Evolutionary conservation across 192 early-diverging fungal species (phyloP).

Genomic region (Backusella sp.): DNA sequence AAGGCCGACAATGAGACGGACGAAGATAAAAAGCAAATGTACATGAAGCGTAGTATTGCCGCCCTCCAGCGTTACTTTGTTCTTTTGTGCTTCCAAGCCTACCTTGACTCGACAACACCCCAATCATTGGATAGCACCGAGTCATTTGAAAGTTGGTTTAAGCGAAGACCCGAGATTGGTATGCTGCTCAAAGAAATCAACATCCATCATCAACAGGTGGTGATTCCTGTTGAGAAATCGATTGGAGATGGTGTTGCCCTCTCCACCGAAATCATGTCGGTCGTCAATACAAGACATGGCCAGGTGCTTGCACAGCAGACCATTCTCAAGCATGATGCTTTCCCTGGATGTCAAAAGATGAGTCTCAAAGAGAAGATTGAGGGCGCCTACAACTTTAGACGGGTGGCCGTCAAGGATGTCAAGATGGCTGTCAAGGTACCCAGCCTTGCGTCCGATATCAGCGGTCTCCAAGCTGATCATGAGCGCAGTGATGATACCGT

Average conservation of each 20-base stretch:
- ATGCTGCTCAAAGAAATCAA: conserved; percentile 49
- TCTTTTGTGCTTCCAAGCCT: conserved; percentile 58
- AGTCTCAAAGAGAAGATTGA: conserved; percentile 58
- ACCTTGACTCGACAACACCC: conserved; percentile 40
- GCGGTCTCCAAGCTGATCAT: conserved; percentile 27
- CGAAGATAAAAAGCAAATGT: neutral
- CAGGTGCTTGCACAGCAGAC: conserved; percentile 55
- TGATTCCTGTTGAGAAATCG: conserved; percentile 45
- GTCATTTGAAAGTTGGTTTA: conserved; percentile 56
- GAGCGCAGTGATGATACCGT: conserved; percentile 13
- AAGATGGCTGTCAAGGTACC: conserved; percentile 21
- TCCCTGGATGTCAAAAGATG: conserved; percentile 65
- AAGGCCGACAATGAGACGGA: conserved; percentile 35
- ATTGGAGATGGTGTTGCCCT: conserved; percentile 61
- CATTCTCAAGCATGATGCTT: conserved; percentile 64
- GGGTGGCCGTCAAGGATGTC: conserved; percentile 38
- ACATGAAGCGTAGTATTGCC: conserved; percentile 24
- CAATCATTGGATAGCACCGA: conserved; percentile 29
- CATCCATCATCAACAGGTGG: conserved; percentile 26
- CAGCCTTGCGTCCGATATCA: neutral
- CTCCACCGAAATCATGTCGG: conserved; percentile 53
- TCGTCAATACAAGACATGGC: conserved; percentile 50
- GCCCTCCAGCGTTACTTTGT: conserved; percentile 55
- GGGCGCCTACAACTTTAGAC: conserved; percentile 59
- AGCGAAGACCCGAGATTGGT: conserved; percentile 49